phyloP scores from a whole-genome alignment of 495 filamentous ascomycete genomes.

The Podospora pseudopauciseta region DNA sequence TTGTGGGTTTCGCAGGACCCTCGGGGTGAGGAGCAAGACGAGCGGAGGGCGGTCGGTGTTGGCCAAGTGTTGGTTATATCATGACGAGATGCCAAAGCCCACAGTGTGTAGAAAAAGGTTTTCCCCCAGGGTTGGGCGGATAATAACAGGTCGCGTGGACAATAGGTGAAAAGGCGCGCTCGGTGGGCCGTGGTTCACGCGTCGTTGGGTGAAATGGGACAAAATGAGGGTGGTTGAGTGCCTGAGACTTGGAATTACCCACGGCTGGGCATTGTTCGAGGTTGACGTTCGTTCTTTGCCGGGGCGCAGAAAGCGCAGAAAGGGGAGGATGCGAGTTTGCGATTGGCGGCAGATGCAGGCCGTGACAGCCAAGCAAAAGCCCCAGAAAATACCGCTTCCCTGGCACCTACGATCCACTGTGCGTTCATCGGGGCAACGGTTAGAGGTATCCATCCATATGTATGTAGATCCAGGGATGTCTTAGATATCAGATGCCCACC shows the following conservation, averaged over 20 bases:
- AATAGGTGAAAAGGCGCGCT: background rate
- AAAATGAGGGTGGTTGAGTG: constrained; percentile 6
- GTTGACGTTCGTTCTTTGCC: constrained; percentile 16
- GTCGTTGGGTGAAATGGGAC: constrained; percentile 3
- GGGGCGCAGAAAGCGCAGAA: constrained; percentile 4
- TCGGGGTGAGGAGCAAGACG: constrained; percentile 4
- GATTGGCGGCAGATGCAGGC: constrained; percentile 12
- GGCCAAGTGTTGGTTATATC: constrained; percentile 26
- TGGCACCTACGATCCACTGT: constrained; percentile 2
- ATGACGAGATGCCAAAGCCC: constrained; percentile 15
- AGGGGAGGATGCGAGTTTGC: background rate
- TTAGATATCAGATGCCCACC: background rate
- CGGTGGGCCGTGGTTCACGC: background rate
- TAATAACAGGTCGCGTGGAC: background rate
- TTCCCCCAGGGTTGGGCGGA: background rate
- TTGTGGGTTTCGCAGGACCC: background rate
- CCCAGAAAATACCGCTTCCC: background rate
- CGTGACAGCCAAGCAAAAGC: background rate
- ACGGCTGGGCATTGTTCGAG: constrained; percentile 16
- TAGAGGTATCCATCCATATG: background rate
- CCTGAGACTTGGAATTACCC: background rate
- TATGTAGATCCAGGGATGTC: background rate
- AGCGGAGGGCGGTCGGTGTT: background rate
- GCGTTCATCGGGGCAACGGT: constrained; percentile 8
- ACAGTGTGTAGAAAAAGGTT: background rate